Evolutionary conservation across 129 eudicot genomes (phyloP), one percentile per base, ranked within the genome.

Genomic region (Tagetes erecta): DNA sequence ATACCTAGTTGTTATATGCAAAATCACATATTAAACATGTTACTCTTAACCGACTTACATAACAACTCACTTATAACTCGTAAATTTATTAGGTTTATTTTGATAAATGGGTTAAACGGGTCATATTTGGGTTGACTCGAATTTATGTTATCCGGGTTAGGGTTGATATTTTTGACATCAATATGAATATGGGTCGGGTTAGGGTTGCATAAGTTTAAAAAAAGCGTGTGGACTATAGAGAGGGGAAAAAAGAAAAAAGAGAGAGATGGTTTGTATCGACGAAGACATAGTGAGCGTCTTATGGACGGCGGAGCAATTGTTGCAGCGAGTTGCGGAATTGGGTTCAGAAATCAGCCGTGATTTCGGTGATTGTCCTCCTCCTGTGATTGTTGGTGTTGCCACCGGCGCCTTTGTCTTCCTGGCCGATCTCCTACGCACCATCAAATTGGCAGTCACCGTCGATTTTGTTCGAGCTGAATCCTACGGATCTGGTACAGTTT

Each of bases 341-440:
- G 97, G 88, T 47, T 67, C 86, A 14, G 64, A 85, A 78, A 90
- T 92, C 62, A 49, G 50, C 13, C 3, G 8, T 0, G 13, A 45
- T 9, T 71, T 78, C 14, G 11, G 76, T 12, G 33, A 31, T 8
- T 39, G 64, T 8, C 14, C 83, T 4, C 6, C 83, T 50, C 96
- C 95, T 33, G 87, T 84, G 2, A 3, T 93, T 36, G 86, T 93
- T 34, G 98, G 90, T 45, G 98, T 93, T 12, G 98, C 96, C 71
- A 93, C 91, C 72, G 98, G 98, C 3, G 98, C 96, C 0, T 90
- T 93, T 58, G 72, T 90, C n/a, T 93, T 93, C 83, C 83, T 84
- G 0, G 96, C 96, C 8, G 98, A 93, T 76, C 89, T 93, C 70
- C 95, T 84, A 5, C 80, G 98, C 42, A 76, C 73, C 14, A 80